phyloP scores from a whole-genome alignment of 2,329 filamentous ascomycete genomes.

The Xylaria sp. region DNA sequence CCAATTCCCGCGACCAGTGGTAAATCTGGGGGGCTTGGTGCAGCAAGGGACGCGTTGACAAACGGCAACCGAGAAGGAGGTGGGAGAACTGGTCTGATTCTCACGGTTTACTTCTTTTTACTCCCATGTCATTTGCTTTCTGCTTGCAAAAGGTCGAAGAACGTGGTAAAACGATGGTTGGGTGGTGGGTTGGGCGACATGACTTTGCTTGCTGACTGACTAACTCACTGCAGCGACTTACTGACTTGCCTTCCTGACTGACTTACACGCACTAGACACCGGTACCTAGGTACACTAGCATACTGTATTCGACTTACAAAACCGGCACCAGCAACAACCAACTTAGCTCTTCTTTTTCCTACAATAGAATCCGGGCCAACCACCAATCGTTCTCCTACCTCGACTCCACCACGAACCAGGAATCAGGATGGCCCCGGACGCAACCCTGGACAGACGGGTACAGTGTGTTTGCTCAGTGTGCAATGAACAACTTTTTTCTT shows the following conservation, averaged over 20 bases:
- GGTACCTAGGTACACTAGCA: background rate
- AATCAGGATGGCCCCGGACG: constrained; percentile 32
- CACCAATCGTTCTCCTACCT: constrained; percentile 26
- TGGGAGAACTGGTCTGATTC: constrained; percentile 31
- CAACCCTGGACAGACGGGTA: background rate
- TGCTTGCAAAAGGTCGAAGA: constrained; percentile 19
- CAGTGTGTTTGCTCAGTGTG: constrained; percentile 22
- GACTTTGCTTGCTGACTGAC: background rate
- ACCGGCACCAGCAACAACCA: background rate
- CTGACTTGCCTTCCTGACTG: constrained; percentile 18
- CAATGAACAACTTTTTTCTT: constrained; percentile 17
- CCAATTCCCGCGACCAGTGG: constrained; percentile 30
- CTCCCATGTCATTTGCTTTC: constrained; percentile 16
- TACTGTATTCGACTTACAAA: constrained; percentile 11
- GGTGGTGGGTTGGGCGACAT: constrained; percentile 29
- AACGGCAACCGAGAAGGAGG: constrained; percentile 30
- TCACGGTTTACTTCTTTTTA: constrained; percentile 23
- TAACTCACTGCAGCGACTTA: background rate
- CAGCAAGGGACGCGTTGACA: constrained; percentile 33
- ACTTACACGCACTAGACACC: background rate
- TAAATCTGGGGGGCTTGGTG: constrained; percentile 46
- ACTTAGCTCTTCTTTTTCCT: constrained; percentile 16
- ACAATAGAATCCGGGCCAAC: constrained; percentile 21
- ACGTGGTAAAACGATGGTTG: constrained; percentile 32
- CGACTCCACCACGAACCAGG: constrained; percentile 29